Base-by-base conservation (phyloP, 2,329 filamentous ascomycete species). In the Ophioceras dolichostomum region DNA sequence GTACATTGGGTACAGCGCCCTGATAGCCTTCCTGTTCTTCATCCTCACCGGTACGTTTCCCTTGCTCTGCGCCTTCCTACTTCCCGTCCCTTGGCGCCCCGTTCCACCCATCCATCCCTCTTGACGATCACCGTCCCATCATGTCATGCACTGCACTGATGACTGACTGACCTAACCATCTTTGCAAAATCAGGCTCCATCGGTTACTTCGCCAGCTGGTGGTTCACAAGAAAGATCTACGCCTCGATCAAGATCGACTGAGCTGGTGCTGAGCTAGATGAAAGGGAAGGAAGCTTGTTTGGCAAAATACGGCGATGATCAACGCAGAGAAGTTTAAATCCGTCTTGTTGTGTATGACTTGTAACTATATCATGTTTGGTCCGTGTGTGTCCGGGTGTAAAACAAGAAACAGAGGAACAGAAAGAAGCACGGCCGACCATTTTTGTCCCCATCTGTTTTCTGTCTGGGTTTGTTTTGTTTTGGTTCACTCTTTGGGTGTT, bases 241-340 rank as follows among this genome's bases (percentile, higher is more conserved):
- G 68, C 77, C 18, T 95, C 88, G n/a, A 94, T 98, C 65, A 98
- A 98, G 68, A 87, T 98, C 46, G 91, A 98, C 56, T 98, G 64
- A 58, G 41, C n/a, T n/a, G n/a, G n/a, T n/a, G n/a, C n/a, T n/a
- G n/a, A n/a, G n/a, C n/a, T n/a, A n/a, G n/a, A n/a, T n/a, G n/a
- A n/a, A n/a, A n/a, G n/a, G n/a, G n/a, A n/a, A n/a, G n/a, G n/a
- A n/a, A n/a, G n/a, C n/a, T n/a, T n/a, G n/a, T n/a, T 4, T 30
- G 26, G 26, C 8, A 13, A n/a, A 3, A 6, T n/a, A 32, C 12
- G n/a, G 18, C 10, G 4, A 33, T 12, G 19, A 7, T 13, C 7
- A 33, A 19, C 10, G 18, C 12, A 13, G 17, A n/a, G 18, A 21
- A n/a, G n/a, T n/a, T 19, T 2, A 13, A 28, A 4, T 10, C 9